phyloP scores from a whole-genome alignment of 2,329 filamentous ascomycete species.

The Botryotinia calthae region DNA sequence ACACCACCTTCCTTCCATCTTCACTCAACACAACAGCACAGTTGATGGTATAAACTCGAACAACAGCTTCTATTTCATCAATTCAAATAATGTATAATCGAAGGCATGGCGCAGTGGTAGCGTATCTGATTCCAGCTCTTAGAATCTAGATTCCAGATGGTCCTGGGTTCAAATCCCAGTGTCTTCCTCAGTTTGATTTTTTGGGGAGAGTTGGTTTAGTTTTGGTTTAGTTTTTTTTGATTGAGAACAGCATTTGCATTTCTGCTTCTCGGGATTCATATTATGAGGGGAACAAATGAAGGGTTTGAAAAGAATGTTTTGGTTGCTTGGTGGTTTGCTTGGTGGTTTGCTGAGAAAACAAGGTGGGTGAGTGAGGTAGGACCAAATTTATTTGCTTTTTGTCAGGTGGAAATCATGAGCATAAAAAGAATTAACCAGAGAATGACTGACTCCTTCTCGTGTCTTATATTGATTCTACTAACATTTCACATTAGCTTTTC shows the following conservation, averaged over 20 bases:
- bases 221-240: too few relatives aligned
- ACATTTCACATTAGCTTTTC: background rate
- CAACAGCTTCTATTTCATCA: background rate
- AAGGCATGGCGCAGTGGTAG: conserved; percentile 11
- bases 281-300: background rate
- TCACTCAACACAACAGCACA: background rate
- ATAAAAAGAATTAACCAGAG: background rate
- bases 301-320: background rate
- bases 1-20: background rate
- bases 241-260: background rate
- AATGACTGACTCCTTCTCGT: background rate
- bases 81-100: background rate
- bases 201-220: background rate
- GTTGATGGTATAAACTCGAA: background rate
- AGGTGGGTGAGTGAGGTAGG: too few relatives aligned
- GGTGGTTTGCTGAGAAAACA: too few relatives aligned
- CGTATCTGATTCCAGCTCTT: conserved; percentile 4
- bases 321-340: background rate
- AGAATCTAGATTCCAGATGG: conserved; percentile 29
- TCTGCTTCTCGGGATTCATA: background rate
- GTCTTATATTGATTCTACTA: background rate
- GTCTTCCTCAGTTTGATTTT: background rate
- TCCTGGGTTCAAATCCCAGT: conserved; percentile 24
- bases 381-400: background rate
- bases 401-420: background rate